Evolutionary conservation across 164 flowering plant genomes (phyloP).

Genomic region (Cinnamomum chago): DNA sequence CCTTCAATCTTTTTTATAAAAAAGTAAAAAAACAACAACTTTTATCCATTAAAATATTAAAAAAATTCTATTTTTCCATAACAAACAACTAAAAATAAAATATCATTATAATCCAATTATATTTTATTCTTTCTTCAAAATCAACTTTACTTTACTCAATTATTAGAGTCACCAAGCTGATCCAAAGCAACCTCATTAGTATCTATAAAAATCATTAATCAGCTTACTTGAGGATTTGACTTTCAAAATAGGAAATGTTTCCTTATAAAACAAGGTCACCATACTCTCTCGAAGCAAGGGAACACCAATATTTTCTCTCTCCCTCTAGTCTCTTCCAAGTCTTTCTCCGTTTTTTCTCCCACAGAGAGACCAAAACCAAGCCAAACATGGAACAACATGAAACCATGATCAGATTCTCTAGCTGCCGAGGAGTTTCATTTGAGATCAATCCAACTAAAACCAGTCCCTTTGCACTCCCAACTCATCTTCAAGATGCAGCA

Average conservation of each 20-base stretch:
- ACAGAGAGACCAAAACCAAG: not conserved
- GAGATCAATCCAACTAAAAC: conserved; percentile 15
- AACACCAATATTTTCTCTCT: not conserved
- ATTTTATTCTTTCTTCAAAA: too few species aligned
- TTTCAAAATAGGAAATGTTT: not conserved
- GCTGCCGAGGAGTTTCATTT: conserved; percentile 26
- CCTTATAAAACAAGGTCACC: too few species aligned
- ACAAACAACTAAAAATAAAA: too few species aligned
- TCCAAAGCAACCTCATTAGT: too few species aligned
- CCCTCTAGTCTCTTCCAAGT: not conserved
- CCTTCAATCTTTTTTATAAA: too few species aligned
- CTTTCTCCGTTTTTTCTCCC: not conserved
- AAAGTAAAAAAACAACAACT: too few species aligned
- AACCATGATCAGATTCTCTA: conserved; percentile 12
- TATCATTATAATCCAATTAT: too few species aligned
- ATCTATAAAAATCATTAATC: not conserved
- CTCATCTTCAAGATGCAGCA: conserved; percentile 1
- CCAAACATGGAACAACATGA: not conserved
- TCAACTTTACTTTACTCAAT: too few species aligned
- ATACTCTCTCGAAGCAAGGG: too few species aligned
- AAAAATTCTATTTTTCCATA: too few species aligned
- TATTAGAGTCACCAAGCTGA: too few species aligned
- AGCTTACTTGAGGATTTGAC: not conserved
- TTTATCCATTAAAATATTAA: too few species aligned
- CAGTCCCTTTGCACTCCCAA: conserved; percentile 15